Evolutionary conservation across 1,284 basidiomycete genomes (phyloP).

Genomic region (Ceratobasidium sp.): DNA sequence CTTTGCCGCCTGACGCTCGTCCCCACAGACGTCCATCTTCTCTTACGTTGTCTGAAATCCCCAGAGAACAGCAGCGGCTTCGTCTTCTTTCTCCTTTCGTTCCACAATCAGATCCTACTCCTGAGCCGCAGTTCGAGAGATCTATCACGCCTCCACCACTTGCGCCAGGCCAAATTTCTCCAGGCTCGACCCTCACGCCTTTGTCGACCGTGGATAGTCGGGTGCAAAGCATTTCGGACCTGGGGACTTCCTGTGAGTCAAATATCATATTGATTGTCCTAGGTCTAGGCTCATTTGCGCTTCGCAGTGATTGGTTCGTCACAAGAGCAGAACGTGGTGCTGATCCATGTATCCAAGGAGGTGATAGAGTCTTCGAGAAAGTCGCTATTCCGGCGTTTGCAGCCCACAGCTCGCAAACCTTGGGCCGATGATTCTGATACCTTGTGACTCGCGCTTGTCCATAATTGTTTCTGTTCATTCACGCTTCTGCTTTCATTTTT

Average conservation of each 20-base stretch:
- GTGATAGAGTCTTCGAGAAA: background rate
- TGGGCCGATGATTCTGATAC: background rate
- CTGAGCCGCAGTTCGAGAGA: background rate
- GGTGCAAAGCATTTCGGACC: background rate
- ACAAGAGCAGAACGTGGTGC: background rate
- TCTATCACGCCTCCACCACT: background rate
- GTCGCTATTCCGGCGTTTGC: background rate
- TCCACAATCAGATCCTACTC: background rate
- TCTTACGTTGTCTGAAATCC: background rate
- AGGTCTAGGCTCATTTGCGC: background rate
- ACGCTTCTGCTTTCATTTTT: background rate
- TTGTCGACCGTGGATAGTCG: background rate
- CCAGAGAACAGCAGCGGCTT: background rate
- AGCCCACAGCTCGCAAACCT: conserved; percentile 15
- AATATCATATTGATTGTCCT: background rate
- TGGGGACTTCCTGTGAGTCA: background rate
- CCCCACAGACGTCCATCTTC: background rate
- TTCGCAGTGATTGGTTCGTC: background rate
- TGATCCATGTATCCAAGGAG: conserved; percentile 6
- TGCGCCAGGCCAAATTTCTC: background rate
- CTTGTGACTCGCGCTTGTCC: background rate
- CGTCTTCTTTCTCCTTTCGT: conserved; percentile 5
- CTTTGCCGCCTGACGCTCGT: background rate
- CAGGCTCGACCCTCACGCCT: background rate
- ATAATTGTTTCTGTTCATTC: background rate